Evolutionary conservation across 2,329 filamentous ascomycete genomes (phyloP).

Genomic region (Xylariaceae sp.): DNA sequence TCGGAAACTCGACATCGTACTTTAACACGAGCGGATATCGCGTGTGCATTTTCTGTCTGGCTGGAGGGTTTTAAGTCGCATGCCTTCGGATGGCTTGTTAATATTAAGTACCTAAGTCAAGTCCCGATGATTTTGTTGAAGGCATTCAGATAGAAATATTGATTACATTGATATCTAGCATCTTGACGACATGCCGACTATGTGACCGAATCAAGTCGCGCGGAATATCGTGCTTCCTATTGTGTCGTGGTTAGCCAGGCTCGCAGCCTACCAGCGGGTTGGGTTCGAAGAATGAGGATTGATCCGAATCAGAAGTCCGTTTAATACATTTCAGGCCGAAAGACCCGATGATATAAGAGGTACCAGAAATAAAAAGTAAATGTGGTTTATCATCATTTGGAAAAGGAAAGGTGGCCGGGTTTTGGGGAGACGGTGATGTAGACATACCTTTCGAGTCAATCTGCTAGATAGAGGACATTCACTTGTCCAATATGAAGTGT

Average conservation of each 20-base stretch:
- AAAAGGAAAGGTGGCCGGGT: constrained; percentile 18
- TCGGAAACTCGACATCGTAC: background rate
- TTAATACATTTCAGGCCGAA: constrained; percentile 70
- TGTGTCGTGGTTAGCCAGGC: constrained; percentile 12
- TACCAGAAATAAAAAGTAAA: constrained; percentile 76
- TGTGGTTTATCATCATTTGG: constrained; percentile 67
- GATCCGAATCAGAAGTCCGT: constrained; percentile 71
- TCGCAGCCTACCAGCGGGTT: background rate
- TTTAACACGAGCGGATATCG: background rate
- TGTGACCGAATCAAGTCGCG: background rate
- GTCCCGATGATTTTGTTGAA: background rate
- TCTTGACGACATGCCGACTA: background rate
- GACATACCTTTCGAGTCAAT: constrained; percentile 35
- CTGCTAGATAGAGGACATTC: background rate
- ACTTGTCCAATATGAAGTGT: background rate
- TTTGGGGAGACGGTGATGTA: constrained; percentile 9
- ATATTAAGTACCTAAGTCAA: background rate
- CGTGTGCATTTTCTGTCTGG: background rate
- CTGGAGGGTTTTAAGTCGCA: background rate
- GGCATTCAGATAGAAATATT: background rate
- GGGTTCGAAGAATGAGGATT: background rate
- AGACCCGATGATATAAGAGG: constrained; percentile 85
- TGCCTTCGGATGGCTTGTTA: background rate
- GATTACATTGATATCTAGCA: background rate
- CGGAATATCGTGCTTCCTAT: background rate